Conservation (phyloP, 306 rosid genomes). For the Cicer pinnatifidum region DNA sequence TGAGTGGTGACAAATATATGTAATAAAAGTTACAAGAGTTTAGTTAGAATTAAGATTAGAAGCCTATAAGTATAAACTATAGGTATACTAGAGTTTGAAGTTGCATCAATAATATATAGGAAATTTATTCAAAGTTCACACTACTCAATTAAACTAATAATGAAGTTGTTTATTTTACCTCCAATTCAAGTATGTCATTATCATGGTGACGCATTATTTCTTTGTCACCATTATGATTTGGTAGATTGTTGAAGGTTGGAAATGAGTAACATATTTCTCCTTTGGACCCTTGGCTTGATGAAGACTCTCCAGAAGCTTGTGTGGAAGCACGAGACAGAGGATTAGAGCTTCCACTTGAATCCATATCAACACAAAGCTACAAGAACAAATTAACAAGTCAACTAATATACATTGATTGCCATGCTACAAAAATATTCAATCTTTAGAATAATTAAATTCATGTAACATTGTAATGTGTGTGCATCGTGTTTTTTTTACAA, state of each 20-base stretch:
- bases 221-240: conserved; percentile 41
- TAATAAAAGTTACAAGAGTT: not conserved
- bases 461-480: not conserved
- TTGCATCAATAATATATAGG: not conserved
- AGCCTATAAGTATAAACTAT: not conserved
- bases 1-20: conserved; percentile 3
- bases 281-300: conserved; percentile 57
- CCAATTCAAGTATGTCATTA: conserved; percentile 38
- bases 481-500: too few species aligned
- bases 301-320: conserved; percentile 59
- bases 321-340: conserved; percentile 58
- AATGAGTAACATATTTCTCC: conserved; percentile 55
- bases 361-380: conserved; percentile 71
- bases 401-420: not conserved
- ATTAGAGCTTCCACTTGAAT: conserved; percentile 53
- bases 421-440: not conserved
- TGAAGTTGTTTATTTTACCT: conserved; percentile 44
- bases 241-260: conserved; percentile 59
- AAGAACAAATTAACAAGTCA: not conserved
- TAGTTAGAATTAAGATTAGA: not conserved
- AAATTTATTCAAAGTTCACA: not conserved
- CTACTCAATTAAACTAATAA: conserved; percentile 25
- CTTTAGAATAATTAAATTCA: not conserved
- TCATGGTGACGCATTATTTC: conserved; percentile 42
- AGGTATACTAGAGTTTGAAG: not conserved